Percentiles rank a stretch among this genome's conserved stretches.
Evolutionary conservation across 192 early-diverging fungal genomes (phyloP).

Genomic region (Piromyces sp.): DNA sequence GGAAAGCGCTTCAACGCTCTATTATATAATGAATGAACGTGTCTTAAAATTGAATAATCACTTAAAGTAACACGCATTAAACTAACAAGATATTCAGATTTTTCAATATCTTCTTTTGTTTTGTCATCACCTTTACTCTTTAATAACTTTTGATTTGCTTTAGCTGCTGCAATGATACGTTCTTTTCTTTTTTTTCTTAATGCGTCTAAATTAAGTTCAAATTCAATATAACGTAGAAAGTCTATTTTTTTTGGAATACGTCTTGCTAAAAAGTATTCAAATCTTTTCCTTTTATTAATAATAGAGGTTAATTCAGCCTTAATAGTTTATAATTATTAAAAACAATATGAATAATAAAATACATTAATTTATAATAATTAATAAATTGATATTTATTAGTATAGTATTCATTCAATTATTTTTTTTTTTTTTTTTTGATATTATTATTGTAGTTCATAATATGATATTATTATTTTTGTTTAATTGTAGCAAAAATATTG

Average conservation of each 20-base stretch:
- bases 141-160: background rate
- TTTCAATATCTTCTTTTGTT: slow-evolving; percentile 7
- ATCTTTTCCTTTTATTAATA: slow-evolving; percentile 70
- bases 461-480: too few relatives aligned
- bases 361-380: too few relatives aligned
- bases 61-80: slow-evolving; percentile 30
- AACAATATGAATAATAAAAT: too few relatives aligned
- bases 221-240: slow-evolving; percentile 84
- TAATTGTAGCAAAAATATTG: too few relatives aligned
- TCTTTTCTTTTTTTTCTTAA: slow-evolving; percentile 60
- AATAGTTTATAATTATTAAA: background rate
- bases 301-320: slow-evolving; percentile 71
- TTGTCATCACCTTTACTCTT: too few relatives aligned
- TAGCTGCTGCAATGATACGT: slow-evolving; percentile 16
- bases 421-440: too few relatives aligned
- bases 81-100: background rate
- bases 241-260: slow-evolving; percentile 54
- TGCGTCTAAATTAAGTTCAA: slow-evolving; percentile 80
- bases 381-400: too few relatives aligned
- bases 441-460: too few relatives aligned
- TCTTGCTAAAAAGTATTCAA: slow-evolving; percentile 72
- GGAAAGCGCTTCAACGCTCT: slow-evolving; percentile 58
- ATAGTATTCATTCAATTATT: too few relatives aligned
- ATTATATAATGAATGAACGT: slow-evolving; percentile 66
- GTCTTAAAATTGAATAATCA: slow-evolving; percentile 53